Base-by-base conservation (phyloP, 257 asterid genomes). In the Capsicum chinense region DNA sequence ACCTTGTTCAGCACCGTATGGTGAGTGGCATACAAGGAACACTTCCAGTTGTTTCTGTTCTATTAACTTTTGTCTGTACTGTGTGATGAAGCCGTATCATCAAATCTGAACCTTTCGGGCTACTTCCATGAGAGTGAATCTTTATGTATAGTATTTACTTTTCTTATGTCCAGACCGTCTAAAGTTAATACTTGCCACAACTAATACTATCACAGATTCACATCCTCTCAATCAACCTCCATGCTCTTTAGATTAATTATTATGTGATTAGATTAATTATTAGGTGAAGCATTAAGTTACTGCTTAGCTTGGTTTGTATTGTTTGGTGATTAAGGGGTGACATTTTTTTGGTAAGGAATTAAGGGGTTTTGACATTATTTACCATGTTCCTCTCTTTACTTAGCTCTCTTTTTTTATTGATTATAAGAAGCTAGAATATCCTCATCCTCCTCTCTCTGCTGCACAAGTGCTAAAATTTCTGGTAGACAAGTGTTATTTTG, bases 1-100 rank as follows among this genome's bases (percentile, higher is more conserved):
- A 91, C 90, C 97, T 96, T 79, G 88, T 89, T 86, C 95, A 96
- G 91, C 97, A 94, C 88, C 90, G 56, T 73, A 93, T 93, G 98
- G 98, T 94, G 88, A 93, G 98, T 89, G 57, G n/a, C 83, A 33
- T 85, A 68, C 10, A 14, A 37, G 82, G 35, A 19, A 70, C 39
- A 83, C 16, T 52, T 35, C 10, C 78, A 54, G 56, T 68, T 13
- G 68, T 56, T 82, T 54, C 62, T 52, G 67, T 83, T 52, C 63
- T 52, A 26, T 56, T n/a, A 76, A 76, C 9, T 76, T 52, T 52
- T 26, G 26, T 52, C 48, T 52, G 48, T 48, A 76, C 81, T 76
- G 63, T 76, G 47, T 62, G 37, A 7, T 62, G 68, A 19, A 19
- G 68, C 54, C 54, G 8, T 52, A 52, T 42, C 11, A 9, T 76